Evolutionary conservation across 805 yeast genomes (phyloP).

Genomic region (Candida piceae): DNA sequence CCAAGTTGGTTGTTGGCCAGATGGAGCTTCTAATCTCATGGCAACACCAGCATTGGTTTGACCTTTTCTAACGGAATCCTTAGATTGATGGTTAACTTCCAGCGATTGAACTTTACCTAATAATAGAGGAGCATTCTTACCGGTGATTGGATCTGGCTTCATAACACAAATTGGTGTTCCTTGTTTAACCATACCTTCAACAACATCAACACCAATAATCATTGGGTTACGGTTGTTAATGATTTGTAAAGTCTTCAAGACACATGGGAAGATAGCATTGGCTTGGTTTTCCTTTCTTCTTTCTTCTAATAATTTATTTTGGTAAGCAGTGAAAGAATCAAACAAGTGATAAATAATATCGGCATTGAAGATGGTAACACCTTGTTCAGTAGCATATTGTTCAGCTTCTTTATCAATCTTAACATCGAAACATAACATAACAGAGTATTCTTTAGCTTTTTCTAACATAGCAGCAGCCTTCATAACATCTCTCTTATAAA

Average conservation of each 20-base stretch:
- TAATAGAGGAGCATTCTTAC: constrained; percentile 61
- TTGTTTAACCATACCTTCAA: constrained; percentile 80
- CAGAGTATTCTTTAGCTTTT: constrained; percentile 90
- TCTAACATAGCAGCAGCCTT: constrained; percentile 96
- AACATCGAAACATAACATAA: constrained; percentile 99
- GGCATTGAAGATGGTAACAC: constrained; percentile 88
- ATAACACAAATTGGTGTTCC: constrained; percentile 98
- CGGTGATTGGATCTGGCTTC: constrained; percentile 80
- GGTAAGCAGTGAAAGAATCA: constrained; percentile 91
- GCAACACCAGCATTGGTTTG: constrained; percentile 98
- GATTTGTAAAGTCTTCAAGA: constrained; percentile 87
- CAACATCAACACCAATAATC: constrained; percentile 98
- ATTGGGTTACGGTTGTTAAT: constrained; percentile 98
- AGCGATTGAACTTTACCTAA: constrained; percentile 89
- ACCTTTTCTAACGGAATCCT: constrained; percentile 79
- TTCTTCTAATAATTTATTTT: constrained; percentile 77
- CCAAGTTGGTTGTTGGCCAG: constrained; percentile 94
- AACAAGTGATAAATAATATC: constrained; percentile 95
- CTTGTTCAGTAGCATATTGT: constrained; percentile 93
- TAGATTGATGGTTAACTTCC: constrained; percentile 91
- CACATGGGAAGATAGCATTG: constrained; percentile 93
- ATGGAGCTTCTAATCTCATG: constrained; percentile 90
- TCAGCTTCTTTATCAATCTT: constrained; percentile 97
- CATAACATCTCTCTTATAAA: constrained; percentile 96
- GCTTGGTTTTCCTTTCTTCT: constrained; percentile 86